Evolutionary conservation across 2,329 filamentous ascomycete genomes (phyloP).

Genomic region (Exophiala xenobiotica): DNA sequence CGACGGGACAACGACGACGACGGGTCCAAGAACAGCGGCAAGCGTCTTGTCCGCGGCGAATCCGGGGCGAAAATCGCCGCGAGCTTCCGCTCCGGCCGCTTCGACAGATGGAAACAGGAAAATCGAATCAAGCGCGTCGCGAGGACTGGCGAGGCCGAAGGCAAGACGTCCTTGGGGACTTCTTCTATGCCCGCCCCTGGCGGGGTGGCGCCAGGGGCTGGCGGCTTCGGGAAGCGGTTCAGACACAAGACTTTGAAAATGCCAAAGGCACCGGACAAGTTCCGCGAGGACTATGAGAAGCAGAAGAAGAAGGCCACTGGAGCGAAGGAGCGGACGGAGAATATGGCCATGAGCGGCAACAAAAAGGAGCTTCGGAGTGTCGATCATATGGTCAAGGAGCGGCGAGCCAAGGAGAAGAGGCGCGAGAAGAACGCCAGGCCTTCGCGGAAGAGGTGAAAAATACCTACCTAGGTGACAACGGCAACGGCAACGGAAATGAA

Average conservation of each 20-base stretch:
- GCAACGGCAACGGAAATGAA: no score
- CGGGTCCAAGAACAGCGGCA: conserved; percentile 67
- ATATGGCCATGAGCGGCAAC: conserved; percentile 24
- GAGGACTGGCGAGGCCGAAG: conserved; percentile 77
- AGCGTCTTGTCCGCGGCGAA: conserved; percentile 80
- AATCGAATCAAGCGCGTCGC: conserved; percentile 79
- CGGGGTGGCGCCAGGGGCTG: conserved; percentile 22
- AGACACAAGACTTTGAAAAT: conserved; percentile 85
- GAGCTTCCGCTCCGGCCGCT: conserved; percentile 87
- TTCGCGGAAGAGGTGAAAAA: conserved; percentile 15
- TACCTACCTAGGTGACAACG: no score
- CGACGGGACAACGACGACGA: conserved; percentile 90
- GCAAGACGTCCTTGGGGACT: conserved; percentile 43
- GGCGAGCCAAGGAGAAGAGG: conserved; percentile 72
- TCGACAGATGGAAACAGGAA: conserved; percentile 85
- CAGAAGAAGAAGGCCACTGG: conserved; percentile 87
- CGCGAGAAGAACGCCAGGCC: conserved; percentile 88
- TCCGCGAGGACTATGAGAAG: conserved; percentile 82
- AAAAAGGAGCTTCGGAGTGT: conserved; percentile 57
- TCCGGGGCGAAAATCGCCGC: conserved; percentile 94
- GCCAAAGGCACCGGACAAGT: conserved; percentile 91
- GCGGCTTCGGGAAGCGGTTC: conserved; percentile 58
- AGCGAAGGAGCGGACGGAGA: conserved; percentile 67
- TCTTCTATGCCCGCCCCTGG: no score
- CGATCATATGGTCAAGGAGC: conserved; percentile 80